Evolutionary conservation across 108 stramenopile genomes (phyloP), one percentile per base, ranked within the genome.

Genomic region (Poteriospumella lacustris): DNA sequence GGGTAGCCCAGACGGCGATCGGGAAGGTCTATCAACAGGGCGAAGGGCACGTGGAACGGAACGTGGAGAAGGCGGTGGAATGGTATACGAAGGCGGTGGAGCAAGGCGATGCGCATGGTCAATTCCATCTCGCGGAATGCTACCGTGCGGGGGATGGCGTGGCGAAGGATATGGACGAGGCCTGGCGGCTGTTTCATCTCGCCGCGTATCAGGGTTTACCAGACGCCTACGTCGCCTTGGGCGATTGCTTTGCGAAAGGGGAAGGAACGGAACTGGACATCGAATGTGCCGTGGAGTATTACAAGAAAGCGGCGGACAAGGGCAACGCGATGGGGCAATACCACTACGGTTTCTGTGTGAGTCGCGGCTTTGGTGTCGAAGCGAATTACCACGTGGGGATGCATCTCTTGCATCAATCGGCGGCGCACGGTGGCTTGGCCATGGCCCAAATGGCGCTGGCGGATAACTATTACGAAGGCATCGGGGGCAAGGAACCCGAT

Each of bases 1-100:
- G 5, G 36, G 31, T 34, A 24, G 41, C 40, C 3, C 70, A 73
- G 36, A 29, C 15, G 3, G n/a, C 24, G 5, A 5, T 73, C 9
- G 70, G 40, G 36, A 15, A 33, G 28, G 9, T 24, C 70, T 73
- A 73, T 56, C 44, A 73, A 73, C 9, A 73, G 28, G 70, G 70
- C 5, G 15, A 42, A 26, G 70, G 70, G 12, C n/a, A n/a, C n/a
- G 41, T 42, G 28, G 47, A 73, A 52, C 9, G 9, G 38, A 38
- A 73, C 70, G 5, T 38, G 5, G 70, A 34, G 15, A 5, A 73
- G 42, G 70, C 70, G 19, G 5, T 42, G 5, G 31, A 42, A 34
- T 56, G 12, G 41, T 73, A 73, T 38, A 42, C 70, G 5, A 29
- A 26, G 36, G 70, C 70, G 9, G 47, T 19, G 19, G 15, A 15